These are phyloP conservation scores for Pleomassaria siparia DNA, from an alignment of 2,329 filamentous ascomycete species.

Conservation along the genomic window DNA sequence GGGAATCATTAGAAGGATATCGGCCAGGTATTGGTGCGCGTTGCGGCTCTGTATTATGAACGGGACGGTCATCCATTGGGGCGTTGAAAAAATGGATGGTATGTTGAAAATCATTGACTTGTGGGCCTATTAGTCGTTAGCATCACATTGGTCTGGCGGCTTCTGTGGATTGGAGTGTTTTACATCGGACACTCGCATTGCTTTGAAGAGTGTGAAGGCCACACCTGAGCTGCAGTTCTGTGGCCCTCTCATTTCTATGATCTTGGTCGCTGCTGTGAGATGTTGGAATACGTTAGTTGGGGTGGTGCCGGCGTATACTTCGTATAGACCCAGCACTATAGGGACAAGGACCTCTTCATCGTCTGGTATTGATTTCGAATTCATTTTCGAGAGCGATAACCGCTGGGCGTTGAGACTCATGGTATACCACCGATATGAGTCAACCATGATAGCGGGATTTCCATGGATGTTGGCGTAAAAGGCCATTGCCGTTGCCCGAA, in stretches of 20 bases:
- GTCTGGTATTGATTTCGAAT: constrained; percentile 20
- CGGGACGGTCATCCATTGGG: constrained; percentile 34
- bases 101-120: constrained; percentile 28
- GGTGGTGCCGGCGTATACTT: constrained; percentile 32
- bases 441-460: constrained; percentile 30
- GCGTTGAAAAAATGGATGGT: constrained; percentile 27
- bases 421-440: constrained; percentile 37
- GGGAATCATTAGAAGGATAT: constrained; percentile 32
- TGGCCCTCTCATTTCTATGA: constrained; percentile 36
- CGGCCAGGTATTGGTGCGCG: constrained; percentile 26
- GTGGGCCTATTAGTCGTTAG: constrained; percentile 22
- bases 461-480: constrained; percentile 33
- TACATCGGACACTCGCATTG: constrained; percentile 33
- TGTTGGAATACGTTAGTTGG: constrained; percentile 32
- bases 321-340: constrained; percentile 32
- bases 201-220: constrained; percentile 31
- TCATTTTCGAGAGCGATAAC: constrained; percentile 20
- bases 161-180: not conserved
- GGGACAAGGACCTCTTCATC: constrained; percentile 35
- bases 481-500: constrained; percentile 37
- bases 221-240: constrained; percentile 25
- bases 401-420: constrained; percentile 29
- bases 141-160: not conserved
- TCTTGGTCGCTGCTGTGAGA: constrained; percentile 26
- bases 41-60: constrained; percentile 25